Evolutionary conservation across 1,284 basidiomycete species (phyloP).

Genomic region (Pterula multifida): DNA sequence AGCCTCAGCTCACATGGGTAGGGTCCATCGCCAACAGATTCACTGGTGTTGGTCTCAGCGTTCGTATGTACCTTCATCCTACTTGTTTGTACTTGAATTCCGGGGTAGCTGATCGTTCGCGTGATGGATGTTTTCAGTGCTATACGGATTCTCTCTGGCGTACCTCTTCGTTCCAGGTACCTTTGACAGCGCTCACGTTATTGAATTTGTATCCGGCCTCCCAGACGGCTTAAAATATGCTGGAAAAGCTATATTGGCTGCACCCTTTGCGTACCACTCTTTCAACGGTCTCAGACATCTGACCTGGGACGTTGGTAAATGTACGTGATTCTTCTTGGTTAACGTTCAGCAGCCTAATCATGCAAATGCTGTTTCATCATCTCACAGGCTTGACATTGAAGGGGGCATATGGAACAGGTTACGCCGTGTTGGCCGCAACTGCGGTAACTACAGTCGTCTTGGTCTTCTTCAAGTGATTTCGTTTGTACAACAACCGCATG

Average conservation of each 20-base stretch:
- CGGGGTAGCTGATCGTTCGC: not conserved
- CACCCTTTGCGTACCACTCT: constrained; percentile 84
- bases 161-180: constrained; percentile 79
- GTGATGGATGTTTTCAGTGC: constrained; percentile 42
- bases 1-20: constrained; percentile 88
- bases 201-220: constrained; percentile 59
- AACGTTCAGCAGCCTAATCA: constrained; percentile 6
- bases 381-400: constrained; percentile 66
- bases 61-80: constrained; percentile 47
- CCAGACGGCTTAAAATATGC: constrained; percentile 67
- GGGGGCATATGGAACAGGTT: constrained; percentile 70
- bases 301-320: constrained; percentile 82
- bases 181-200: constrained; percentile 69
- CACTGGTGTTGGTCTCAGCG: constrained; percentile 72
- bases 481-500: too few species aligned
- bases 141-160: constrained; percentile 83
- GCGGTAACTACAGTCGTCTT: constrained; percentile 62
- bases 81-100: not conserved
- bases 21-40: constrained; percentile 79
- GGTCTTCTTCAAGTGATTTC: constrained; percentile 24
- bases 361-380: constrained; percentile 5
- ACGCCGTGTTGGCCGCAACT: constrained; percentile 76
- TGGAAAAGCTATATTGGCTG: constrained; percentile 67
- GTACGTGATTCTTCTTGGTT: constrained; percentile 43
- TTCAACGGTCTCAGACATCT: constrained; percentile 90